phyloP scores from a whole-genome alignment of 1,284 basidiomycete species.

The Xerocomus minutiporus region DNA sequence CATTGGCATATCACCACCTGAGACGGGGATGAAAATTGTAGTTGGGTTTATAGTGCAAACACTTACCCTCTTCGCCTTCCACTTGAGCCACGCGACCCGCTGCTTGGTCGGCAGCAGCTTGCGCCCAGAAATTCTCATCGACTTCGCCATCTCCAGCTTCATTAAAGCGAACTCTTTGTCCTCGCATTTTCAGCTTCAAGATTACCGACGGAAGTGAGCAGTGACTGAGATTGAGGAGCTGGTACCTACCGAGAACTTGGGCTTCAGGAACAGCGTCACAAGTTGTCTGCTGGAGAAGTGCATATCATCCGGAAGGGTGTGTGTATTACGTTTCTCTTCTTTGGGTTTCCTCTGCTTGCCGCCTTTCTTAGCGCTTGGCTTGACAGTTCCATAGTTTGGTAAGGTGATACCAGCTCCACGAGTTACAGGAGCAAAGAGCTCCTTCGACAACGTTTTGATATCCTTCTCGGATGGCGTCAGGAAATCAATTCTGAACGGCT shows the following conservation, averaged over 20 bases:
- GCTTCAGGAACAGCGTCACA: slow-evolving; percentile 91
- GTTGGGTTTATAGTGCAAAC: neutral
- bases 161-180: slow-evolving; percentile 54
- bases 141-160: slow-evolving; percentile 74
- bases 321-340: slow-evolving; percentile 68
- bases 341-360: slow-evolving; percentile 43
- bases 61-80: slow-evolving; percentile 62
- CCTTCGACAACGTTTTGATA: slow-evolving; percentile 69
- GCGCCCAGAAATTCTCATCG: slow-evolving; percentile 94
- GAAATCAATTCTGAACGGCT: slow-evolving; percentile 89
- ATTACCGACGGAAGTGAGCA: slow-evolving; percentile 6
- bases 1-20: slow-evolving; percentile 47
- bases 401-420: slow-evolving; percentile 65
- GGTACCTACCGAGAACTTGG: slow-evolving; percentile 76
- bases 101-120: slow-evolving; percentile 79
- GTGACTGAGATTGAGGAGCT: neutral
- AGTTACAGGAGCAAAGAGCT: slow-evolving; percentile 76
- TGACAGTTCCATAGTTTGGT: slow-evolving; percentile 41
- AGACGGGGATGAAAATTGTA: slow-evolving; percentile 5
- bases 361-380: slow-evolving; percentile 45
- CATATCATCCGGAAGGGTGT: slow-evolving; percentile 93
- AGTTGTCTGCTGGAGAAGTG: slow-evolving; percentile 92
- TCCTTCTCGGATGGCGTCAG: slow-evolving; percentile 56
- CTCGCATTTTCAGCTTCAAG: slow-evolving; percentile 76
- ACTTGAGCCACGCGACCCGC: slow-evolving; percentile 51